A percentile compares a stretch with the other conserved stretches of the same genome.
Evolutionary conservation across 2,329 filamentous ascomycete genomes (phyloP).

Genomic region (Acarospora socialis): DNA sequence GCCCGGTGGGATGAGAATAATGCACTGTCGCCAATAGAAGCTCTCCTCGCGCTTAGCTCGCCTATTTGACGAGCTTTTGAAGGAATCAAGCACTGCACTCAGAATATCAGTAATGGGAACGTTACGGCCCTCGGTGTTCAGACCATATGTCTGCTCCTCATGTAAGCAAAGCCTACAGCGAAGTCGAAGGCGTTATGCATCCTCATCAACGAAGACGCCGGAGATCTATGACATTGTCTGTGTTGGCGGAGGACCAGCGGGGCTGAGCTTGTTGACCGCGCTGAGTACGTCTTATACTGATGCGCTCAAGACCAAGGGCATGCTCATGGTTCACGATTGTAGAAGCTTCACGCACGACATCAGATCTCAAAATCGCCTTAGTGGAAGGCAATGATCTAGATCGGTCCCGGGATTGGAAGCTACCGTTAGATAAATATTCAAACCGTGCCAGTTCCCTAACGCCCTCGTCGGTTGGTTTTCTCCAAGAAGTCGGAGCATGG

Average conservation of each 20-base stretch:
- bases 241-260: slow-evolving; percentile 78
- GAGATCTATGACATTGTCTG: slow-evolving; percentile 90
- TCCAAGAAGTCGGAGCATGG: slow-evolving; percentile 79
- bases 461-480: slow-evolving; percentile 68
- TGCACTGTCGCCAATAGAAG: too few species aligned
- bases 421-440: slow-evolving; percentile 58
- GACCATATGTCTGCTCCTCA: slow-evolving; percentile 27
- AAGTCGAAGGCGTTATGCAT: slow-evolving; percentile 21
- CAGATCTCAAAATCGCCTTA: slow-evolving; percentile 68
- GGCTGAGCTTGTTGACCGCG: slow-evolving; percentile 66
- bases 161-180: slow-evolving; percentile 21
- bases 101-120: too few species aligned
- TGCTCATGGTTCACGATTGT: background rate
- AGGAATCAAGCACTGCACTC: too few species aligned
- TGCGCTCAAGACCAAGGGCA: background rate
- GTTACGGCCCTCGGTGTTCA: too few species aligned
- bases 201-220: slow-evolving; percentile 28
- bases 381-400: slow-evolving; percentile 78
- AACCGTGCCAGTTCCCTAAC: slow-evolving; percentile 95
- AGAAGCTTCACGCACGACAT: slow-evolving; percentile 65
- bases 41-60: too few species aligned
- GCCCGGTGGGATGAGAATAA: too few species aligned
- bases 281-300: slow-evolving; percentile 42
- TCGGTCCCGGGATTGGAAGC: slow-evolving; percentile 51
- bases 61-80: too few species aligned